Evolutionary conservation across 2,329 filamentous ascomycete genomes (phyloP).

Genomic region (Achaetomium macrosporum): DNA sequence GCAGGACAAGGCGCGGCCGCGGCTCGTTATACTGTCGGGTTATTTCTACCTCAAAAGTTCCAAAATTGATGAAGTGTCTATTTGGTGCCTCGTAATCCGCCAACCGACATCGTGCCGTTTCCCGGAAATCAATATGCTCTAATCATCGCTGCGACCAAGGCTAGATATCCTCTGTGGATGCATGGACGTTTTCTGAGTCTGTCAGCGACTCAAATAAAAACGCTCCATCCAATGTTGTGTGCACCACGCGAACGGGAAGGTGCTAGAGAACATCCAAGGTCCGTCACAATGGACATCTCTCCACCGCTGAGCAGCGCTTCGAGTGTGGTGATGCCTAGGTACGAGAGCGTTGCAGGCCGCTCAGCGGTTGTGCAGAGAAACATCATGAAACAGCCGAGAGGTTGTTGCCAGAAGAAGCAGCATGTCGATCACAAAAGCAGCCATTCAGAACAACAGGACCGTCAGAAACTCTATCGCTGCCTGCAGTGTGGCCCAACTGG

Average conservation of each 20-base stretch:
- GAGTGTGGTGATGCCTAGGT: background rate
- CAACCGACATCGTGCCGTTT: conserved; percentile 16
- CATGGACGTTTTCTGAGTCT: background rate
- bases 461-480: conserved; percentile 1
- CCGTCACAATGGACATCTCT: too few species aligned
- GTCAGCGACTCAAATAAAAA: conserved; percentile 3
- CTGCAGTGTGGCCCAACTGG: background rate
- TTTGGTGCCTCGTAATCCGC: conserved; percentile 15
- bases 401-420: conserved; percentile 4
- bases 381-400: conserved; percentile 22
- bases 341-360: background rate
- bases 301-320: background rate
- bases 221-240: too few species aligned
- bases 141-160: conserved; percentile 12
- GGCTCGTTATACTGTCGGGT: background rate
- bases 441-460: conserved; percentile 17
- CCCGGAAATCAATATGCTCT: conserved; percentile 15
- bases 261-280: too few species aligned
- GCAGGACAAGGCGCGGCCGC: conserved; percentile 9
- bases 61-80: conserved; percentile 21
- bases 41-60: too few species aligned
- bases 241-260: too few species aligned
- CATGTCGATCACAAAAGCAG: conserved; percentile 14
- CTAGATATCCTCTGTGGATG: too few species aligned
- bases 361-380: conserved; percentile 15